Evolutionary conservation across 2,329 filamentous ascomycete genomes (phyloP).

Genomic region (Didymella lethalis): DNA sequence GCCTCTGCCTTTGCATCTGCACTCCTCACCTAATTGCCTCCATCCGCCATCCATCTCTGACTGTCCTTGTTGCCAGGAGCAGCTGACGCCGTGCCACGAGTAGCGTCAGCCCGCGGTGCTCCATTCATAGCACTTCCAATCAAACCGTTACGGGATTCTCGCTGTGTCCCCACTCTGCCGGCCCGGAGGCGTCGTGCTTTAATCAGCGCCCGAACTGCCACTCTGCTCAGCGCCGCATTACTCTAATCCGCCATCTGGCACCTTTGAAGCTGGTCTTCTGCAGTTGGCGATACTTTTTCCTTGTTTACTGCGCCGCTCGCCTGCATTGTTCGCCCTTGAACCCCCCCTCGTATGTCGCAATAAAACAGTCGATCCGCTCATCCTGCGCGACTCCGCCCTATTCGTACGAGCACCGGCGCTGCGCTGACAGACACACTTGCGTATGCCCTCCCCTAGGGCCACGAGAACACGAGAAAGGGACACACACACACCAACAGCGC

Average conservation of each 20-base stretch:
- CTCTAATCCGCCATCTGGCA: constrained; percentile 36
- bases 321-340: no score
- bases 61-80: neutral
- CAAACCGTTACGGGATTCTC: constrained; percentile 24
- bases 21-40: constrained; percentile 1
- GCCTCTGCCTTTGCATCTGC: neutral
- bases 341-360: constrained; percentile 20
- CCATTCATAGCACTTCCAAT: constrained; percentile 28
- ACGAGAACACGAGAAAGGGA: constrained; percentile 12
- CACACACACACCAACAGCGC: constrained; percentile 16
- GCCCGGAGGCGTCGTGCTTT: constrained; percentile 27
- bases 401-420: constrained; percentile 25
- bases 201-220: constrained; percentile 26
- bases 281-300: neutral
- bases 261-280: constrained; percentile 44
- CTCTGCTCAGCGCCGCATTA: constrained; percentile 27
- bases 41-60: constrained; percentile 2
- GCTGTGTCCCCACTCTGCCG: constrained; percentile 24
- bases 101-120: constrained; percentile 17
- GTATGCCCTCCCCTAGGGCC: constrained; percentile 23
- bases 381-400: constrained; percentile 20
- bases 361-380: constrained; percentile 18
- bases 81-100: constrained; percentile 9
- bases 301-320: neutral
- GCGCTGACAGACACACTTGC: constrained; percentile 25